Percentiles rank a stretch among this genome's conserved stretches.
Evolutionary conservation across 2,329 filamentous ascomycete species (phyloP).

Genomic region (Fusarium longipes): DNA sequence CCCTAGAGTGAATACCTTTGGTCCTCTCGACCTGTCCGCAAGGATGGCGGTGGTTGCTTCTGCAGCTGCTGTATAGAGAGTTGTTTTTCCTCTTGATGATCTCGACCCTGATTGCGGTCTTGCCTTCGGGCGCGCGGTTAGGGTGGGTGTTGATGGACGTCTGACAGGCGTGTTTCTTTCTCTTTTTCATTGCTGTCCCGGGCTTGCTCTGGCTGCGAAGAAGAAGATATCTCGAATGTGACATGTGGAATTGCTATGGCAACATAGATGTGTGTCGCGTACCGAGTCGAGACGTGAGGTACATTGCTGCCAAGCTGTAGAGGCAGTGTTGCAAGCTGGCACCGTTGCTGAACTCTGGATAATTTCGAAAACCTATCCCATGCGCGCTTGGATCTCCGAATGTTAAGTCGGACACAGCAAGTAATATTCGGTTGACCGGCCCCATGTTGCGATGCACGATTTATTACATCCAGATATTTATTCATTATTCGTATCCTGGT

Average conservation of each 20-base stretch:
- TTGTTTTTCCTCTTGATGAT: slow-evolving; percentile 82
- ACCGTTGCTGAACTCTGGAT: no score
- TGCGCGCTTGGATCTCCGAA: background rate
- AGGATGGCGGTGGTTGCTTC: slow-evolving; percentile 65
- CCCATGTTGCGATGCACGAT: background rate
- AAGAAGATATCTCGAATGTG: slow-evolving; percentile 53
- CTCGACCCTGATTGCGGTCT: slow-evolving; percentile 78
- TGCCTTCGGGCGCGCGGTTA: slow-evolving; percentile 80
- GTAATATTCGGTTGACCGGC: background rate
- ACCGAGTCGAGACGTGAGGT: no score
- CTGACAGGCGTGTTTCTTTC: slow-evolving; percentile 76
- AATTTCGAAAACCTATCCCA: rapidly evolving
- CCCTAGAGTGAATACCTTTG: slow-evolving; percentile 52
- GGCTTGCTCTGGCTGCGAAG: slow-evolving; percentile 62
- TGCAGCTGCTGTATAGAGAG: slow-evolving; percentile 77
- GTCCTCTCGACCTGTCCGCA: slow-evolving; percentile 50
- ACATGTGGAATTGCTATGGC: background rate
- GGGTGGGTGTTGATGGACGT: slow-evolving; percentile 90
- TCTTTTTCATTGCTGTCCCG: slow-evolving; percentile 67
- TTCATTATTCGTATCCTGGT: background rate
- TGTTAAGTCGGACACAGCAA: background rate
- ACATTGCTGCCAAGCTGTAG: no score
- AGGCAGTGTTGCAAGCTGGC: no score
- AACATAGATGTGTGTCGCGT: no score
- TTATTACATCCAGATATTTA: background rate